These are phyloP conservation scores for Claviceps fusiformis DNA, from an alignment of 2,329 filamentous ascomycete genomes.

Conservation along the genomic window DNA sequence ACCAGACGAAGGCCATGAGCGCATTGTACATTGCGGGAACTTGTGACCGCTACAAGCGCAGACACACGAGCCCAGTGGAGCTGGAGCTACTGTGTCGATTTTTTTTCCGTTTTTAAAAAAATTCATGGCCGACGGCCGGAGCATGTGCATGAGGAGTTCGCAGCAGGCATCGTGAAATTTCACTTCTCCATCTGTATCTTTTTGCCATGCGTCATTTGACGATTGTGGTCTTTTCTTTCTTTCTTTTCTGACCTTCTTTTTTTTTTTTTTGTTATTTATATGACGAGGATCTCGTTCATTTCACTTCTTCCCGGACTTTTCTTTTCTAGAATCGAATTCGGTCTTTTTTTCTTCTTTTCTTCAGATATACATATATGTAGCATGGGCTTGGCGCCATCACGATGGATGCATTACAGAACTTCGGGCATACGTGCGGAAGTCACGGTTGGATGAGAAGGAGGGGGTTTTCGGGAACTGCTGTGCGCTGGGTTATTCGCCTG, in stretches of 20 bases:
- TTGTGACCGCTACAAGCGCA: background rate
- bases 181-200: slow-evolving; percentile 24
- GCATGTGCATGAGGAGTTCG: slow-evolving; percentile 3
- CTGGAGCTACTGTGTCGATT: background rate
- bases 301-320: background rate
- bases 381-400: slow-evolving; percentile 8
- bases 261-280: slow-evolving; percentile 9
- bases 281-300: slow-evolving; percentile 5
- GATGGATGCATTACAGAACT: slow-evolving; percentile 9
- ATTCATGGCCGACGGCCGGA: background rate
- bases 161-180: slow-evolving; percentile 10
- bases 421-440: slow-evolving; percentile 3
- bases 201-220: slow-evolving; percentile 20
- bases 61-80: background rate
- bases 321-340: background rate
- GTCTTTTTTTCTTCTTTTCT: background rate
- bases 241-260: too few relatives aligned
- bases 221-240: slow-evolving; percentile 15
- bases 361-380: background rate
- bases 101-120: background rate
- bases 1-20: background rate
- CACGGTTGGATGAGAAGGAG: slow-evolving; percentile 4
- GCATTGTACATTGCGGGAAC: background rate
- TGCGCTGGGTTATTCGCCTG: slow-evolving; percentile 7
- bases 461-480: slow-evolving; percentile 2